Percentiles rank a stretch among this genome's conserved stretches.
Conservation (phyloP, 2,329 filamentous ascomycete genomes). For the Fusarium phyllophilum region DNA sequence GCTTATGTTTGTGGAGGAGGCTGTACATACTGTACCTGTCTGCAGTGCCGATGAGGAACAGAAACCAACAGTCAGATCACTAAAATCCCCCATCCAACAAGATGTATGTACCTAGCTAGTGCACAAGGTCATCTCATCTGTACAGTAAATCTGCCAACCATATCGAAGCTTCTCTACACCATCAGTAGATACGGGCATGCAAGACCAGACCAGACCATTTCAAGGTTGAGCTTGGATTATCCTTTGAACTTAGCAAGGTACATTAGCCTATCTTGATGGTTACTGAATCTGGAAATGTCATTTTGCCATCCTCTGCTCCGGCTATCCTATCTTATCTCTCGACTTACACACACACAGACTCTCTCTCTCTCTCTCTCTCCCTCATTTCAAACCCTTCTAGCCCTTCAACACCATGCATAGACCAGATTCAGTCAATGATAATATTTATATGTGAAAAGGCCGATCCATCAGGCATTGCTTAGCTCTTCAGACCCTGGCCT, state of each 20-base stretch:
- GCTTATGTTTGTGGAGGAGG: slow-evolving; percentile 25
- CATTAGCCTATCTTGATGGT: slow-evolving; percentile 25
- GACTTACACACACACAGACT: not conserved
- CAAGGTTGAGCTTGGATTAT: slow-evolving; percentile 12
- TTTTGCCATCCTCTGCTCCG: slow-evolving; percentile 1
- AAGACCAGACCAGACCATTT: not conserved
- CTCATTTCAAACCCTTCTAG: not conserved
- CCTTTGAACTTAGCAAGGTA: slow-evolving; percentile 12
- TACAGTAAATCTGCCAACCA: slow-evolving; percentile 16
- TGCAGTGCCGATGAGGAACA: not conserved
- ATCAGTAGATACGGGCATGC: slow-evolving; percentile 7
- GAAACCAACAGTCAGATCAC: slow-evolving; percentile 17
- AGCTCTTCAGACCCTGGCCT: not conserved
- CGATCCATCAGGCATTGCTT: not conserved
- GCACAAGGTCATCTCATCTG: not conserved
- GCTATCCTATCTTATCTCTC: slow-evolving; percentile 7
- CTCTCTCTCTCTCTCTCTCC: not conserved
- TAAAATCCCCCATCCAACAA: not conserved
- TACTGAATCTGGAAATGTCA: slow-evolving; percentile 1
- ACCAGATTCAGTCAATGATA: not conserved
- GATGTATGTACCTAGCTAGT: not conserved
- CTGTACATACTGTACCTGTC: not conserved
- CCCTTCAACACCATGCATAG: not conserved
- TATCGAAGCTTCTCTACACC: slow-evolving; percentile 18
- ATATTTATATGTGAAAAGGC: not conserved